A percentile compares a stretch with the other conserved stretches of the same genome.
These are phyloP conservation scores for Fusarium sp. DNA, from an alignment of 2,329 filamentous ascomycete genomes.

Conservation along the genomic window DNA sequence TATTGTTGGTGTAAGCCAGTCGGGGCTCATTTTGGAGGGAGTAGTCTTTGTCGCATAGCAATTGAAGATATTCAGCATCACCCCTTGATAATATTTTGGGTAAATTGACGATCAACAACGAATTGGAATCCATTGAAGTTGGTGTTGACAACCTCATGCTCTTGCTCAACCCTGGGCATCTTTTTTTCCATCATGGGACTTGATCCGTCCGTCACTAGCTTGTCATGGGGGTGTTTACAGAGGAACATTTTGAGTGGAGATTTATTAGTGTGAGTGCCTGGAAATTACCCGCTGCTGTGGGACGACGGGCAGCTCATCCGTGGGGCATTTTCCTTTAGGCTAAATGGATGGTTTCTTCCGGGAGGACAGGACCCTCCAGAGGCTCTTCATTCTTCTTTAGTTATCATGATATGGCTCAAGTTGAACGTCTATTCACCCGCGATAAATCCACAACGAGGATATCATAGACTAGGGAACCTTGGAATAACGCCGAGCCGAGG, in stretches of 20 bases:
- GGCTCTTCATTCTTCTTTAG: not conserved
- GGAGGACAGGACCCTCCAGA: not conserved
- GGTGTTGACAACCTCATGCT: slow-evolving; percentile 24
- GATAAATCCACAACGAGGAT: slow-evolving; percentile 20
- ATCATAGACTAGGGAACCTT: slow-evolving; percentile 28
- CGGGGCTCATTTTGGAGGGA: not conserved
- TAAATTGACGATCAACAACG: slow-evolving; percentile 2
- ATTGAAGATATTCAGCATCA: slow-evolving; percentile 1
- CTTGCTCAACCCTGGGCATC: not conserved
- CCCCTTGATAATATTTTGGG: not conserved
- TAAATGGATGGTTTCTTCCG: slow-evolving; percentile 42
- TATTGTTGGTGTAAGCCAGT: slow-evolving; percentile 36
- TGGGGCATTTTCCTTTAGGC: slow-evolving; percentile 36
- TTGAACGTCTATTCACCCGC: slow-evolving; percentile 22
- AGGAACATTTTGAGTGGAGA: slow-evolving; percentile 21
- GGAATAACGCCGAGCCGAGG: slow-evolving; percentile 27
- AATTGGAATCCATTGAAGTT: slow-evolving; percentile 17
- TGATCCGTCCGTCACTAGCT: not conserved
- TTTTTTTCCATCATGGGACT: slow-evolving; percentile 32
- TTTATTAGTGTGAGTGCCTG: slow-evolving; percentile 22
- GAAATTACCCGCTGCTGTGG: slow-evolving; percentile 45
- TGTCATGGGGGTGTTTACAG: slow-evolving; percentile 16
- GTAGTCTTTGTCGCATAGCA: slow-evolving; percentile 25
- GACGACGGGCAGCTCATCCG: slow-evolving; percentile 38
- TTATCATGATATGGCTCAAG: slow-evolving; percentile 31